phyloP scores from a whole-genome alignment of 2,329 filamentous ascomycete genomes.

The Fusarium austroafricanum region DNA sequence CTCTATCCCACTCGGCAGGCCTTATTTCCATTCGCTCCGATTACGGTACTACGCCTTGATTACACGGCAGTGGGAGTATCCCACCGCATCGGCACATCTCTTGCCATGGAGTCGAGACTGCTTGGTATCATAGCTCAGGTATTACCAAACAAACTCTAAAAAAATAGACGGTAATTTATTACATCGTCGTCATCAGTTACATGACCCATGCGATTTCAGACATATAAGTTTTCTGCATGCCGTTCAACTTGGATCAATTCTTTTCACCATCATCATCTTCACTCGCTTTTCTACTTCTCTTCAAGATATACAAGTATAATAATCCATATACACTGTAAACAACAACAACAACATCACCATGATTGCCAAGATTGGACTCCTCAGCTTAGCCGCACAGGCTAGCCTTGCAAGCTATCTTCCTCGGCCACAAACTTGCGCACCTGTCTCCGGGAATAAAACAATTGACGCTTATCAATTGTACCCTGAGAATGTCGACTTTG shows the following conservation, averaged over 20 bases:
- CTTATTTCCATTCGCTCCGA: not conserved
- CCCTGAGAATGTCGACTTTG: conserved; percentile 15
- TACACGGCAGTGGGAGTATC: not conserved
- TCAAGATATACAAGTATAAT: not conserved
- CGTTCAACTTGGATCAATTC: not conserved
- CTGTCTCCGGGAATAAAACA: not conserved
- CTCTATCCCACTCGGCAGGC: not conserved
- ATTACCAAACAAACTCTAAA: not conserved
- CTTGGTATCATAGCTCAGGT: not conserved
- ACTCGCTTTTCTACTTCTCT: not conserved
- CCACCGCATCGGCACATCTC: not conserved
- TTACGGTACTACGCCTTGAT: not conserved
- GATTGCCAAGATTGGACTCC: not conserved
- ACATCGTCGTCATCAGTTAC: not conserved
- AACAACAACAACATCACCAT: not conserved
- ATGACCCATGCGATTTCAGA: not conserved
- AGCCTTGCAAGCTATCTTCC: not conserved
- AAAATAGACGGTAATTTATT: not conserved
- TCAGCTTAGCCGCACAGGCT: not conserved
- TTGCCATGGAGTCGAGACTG: not conserved
- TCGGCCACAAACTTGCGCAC: not conserved
- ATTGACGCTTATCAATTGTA: conserved; percentile 10
- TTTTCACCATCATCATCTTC: not conserved
- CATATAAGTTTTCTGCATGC: not conserved
- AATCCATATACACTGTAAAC: not conserved